phyloP scores from a whole-genome alignment of 306 rosid species.

The Psophocarpus tetragonolobus region DNA sequence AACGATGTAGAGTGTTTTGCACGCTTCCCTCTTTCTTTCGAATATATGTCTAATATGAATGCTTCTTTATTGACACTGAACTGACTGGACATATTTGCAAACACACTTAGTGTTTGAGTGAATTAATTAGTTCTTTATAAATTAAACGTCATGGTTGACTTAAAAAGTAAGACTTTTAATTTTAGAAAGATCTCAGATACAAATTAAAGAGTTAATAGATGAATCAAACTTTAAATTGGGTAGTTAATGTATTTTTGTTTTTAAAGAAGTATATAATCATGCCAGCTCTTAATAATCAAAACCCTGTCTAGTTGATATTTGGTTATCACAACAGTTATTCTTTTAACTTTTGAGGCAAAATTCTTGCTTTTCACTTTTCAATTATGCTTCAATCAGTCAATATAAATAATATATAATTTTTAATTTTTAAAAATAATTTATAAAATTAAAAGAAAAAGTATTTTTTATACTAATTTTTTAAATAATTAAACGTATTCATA shows the following conservation, averaged over 20 bases:
- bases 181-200: background rate
- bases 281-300: background rate
- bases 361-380: background rate
- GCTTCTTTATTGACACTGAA: background rate
- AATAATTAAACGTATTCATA: background rate
- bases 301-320: background rate
- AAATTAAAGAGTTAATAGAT: background rate
- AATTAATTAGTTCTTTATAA: too few relatives aligned
- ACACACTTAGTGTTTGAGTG: background rate
- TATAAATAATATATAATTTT: too few relatives aligned
- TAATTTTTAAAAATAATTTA: too few relatives aligned
- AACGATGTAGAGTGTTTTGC: background rate
- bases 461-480: too few relatives aligned
- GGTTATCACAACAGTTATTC: background rate
- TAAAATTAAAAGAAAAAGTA: too few relatives aligned
- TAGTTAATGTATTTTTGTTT: background rate
- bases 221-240: background rate
- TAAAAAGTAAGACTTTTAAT: background rate
- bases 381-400: background rate
- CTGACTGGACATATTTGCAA: too few relatives aligned
- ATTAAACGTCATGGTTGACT: background rate
- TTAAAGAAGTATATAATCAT: background rate
- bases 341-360: background rate
- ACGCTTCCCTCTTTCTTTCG: background rate
- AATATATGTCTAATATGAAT: background rate